A percentile compares a stretch with the other conserved stretches of the same genome.
Conservation (phyloP, 352 stramenopile species). For the Globisporangium takayamanum region DNA sequence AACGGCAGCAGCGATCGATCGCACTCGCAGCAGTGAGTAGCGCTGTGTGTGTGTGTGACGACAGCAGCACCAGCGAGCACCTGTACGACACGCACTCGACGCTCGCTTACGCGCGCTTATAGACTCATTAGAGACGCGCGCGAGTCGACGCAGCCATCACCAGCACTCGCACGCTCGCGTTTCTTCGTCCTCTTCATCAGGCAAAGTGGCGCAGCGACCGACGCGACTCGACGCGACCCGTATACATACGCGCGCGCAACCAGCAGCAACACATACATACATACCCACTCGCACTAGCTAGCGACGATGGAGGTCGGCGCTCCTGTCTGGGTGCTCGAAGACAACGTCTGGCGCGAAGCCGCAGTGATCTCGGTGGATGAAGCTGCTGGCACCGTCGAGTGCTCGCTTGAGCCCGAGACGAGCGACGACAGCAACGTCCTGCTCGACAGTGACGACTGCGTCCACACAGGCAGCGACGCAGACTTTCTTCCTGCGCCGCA, state of each 20-base stretch:
- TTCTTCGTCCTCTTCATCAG: neutral
- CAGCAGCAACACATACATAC: neutral
- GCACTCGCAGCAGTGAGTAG: too few relatives aligned
- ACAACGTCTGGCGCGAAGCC: conserved; percentile 68
- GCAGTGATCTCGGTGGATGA: conserved; percentile 44
- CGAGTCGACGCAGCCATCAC: neutral
- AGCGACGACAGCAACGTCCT: conserved; percentile 26
- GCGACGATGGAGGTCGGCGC: conserved; percentile 59
- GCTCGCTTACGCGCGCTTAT: too few relatives aligned
- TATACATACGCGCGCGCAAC: too few relatives aligned
- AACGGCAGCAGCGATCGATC: too few relatives aligned
- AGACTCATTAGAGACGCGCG: too few relatives aligned
- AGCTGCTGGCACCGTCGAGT: conserved; percentile 38
- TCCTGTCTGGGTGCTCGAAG: conserved; percentile 70
- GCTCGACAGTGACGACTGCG: conserved; percentile 18
- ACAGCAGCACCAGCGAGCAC: too few relatives aligned
- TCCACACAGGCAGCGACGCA: conserved; percentile 18
- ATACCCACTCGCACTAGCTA: neutral
- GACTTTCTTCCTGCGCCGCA: conserved; percentile 35
- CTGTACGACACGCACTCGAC: too few relatives aligned
- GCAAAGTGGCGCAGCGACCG: neutral
- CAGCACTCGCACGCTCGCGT: neutral
- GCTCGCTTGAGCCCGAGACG: conserved; percentile 40
- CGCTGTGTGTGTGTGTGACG: too few relatives aligned
- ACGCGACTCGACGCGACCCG: neutral